These are phyloP conservation scores for Aspergillus intermedius DNA, from an alignment of 2,329 filamentous ascomycete species.

Conservation along the genomic window DNA sequence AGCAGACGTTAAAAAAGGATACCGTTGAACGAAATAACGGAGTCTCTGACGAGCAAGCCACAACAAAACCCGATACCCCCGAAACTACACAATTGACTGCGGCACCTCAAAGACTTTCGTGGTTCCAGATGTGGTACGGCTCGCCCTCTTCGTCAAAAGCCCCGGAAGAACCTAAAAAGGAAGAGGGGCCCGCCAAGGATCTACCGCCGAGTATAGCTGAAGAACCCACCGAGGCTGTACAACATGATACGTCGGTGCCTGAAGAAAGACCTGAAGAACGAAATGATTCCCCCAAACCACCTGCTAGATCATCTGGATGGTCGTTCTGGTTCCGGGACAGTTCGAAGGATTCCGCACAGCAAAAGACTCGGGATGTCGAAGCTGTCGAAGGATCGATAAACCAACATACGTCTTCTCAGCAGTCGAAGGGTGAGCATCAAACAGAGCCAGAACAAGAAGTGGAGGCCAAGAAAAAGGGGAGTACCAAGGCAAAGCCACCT, in stretches of 20 bases:
- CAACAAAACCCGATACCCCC: not conserved
- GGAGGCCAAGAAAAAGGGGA: conserved; percentile 23
- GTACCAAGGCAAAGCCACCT: conserved; percentile 21
- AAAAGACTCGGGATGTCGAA: conserved; percentile 20
- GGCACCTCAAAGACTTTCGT: conserved; percentile 33
- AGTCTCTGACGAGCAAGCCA: conserved; percentile 7
- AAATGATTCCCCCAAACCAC: conserved; percentile 17
- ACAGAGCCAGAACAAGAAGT: conserved; percentile 17
- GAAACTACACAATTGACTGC: conserved; percentile 7
- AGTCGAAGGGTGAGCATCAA: conserved; percentile 12
- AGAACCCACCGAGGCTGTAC: conserved; percentile 7
- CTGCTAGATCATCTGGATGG: conserved; percentile 31
- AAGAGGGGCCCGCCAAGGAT: conserved; percentile 15
- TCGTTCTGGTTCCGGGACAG: conserved; percentile 37
- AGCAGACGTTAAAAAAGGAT: conserved; percentile 10
- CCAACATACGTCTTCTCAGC: conserved; percentile 13
- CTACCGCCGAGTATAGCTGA: conserved; percentile 9
- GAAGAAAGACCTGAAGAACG: conserved; percentile 10
- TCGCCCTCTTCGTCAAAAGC: conserved; percentile 17
- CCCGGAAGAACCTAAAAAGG: conserved; percentile 16
- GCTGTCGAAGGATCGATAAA: conserved; percentile 17
- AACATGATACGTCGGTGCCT: not conserved
- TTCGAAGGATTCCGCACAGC: conserved; percentile 19
- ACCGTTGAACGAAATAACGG: conserved; percentile 3
- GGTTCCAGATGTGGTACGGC: conserved; percentile 41